Percentiles rank a stretch among this genome's conserved stretches.
phyloP scores from a whole-genome alignment of 2,329 filamentous ascomycete genomes.

The Macrophomina phaseolina region DNA sequence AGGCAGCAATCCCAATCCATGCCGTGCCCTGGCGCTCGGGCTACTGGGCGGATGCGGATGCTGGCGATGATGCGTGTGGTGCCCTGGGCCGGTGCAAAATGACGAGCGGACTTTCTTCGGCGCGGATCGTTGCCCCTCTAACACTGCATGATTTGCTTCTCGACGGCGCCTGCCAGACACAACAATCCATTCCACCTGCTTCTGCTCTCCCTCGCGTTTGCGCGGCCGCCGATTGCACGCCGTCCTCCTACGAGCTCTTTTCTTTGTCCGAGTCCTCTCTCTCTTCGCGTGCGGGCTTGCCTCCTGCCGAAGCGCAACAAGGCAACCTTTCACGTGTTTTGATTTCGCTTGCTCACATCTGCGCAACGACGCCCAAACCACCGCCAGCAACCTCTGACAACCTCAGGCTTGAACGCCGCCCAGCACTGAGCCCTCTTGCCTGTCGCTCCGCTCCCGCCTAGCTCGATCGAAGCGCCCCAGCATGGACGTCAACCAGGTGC shows the following conservation, averaged over 20 bases:
- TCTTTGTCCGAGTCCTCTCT: conserved; percentile 24
- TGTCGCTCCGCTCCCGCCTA: conserved; percentile 9
- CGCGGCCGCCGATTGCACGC: conserved; percentile 8
- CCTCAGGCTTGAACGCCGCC: conserved; percentile 4
- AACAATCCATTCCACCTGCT: conserved; percentile 24
- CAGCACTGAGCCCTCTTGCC: conserved; percentile 1
- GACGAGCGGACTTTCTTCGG: conserved; percentile 10
- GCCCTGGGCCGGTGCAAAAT: neutral
- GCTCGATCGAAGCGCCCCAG: conserved; percentile 52
- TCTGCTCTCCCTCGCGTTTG: conserved; percentile 21
- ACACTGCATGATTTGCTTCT: conserved; percentile 24
- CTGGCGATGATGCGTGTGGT: neutral
- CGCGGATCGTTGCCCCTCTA: conserved; percentile 23
- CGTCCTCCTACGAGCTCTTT: conserved; percentile 21
- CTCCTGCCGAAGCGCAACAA: conserved; percentile 7
- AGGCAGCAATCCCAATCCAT: too few relatives aligned
- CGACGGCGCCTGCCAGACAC: conserved; percentile 25
- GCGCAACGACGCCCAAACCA: conserved; percentile 37
- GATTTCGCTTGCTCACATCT: conserved; percentile 33
- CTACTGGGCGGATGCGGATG: conserved; percentile 8
- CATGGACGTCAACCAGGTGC: conserved; percentile 98
- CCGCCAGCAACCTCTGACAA: neutral
- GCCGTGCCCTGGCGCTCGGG: neutral
- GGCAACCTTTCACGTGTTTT: conserved; percentile 44
- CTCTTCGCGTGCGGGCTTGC: conserved; percentile 18